These are phyloP conservation scores for Solanum verrucosum DNA, from an alignment of 257 asterid genomes.

Conservation along the genomic window DNA sequence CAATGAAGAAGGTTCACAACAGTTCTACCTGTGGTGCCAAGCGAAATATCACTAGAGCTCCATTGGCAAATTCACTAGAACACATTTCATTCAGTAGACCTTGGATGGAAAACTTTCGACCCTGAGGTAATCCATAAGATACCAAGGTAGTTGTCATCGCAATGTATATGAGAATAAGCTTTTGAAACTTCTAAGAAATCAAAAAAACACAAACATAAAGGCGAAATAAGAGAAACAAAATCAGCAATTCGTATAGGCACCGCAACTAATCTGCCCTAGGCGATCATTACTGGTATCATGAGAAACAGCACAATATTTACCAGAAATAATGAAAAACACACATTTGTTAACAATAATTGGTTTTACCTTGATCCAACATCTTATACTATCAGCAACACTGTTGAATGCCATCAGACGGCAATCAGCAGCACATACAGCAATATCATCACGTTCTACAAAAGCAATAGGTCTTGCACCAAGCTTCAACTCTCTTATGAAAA, in stretches of 20 bases:
- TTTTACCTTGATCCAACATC: slow-evolving; percentile 94
- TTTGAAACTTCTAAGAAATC: neutral
- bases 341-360: slow-evolving; percentile 3
- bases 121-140: slow-evolving; percentile 33
- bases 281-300: neutral
- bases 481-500: slow-evolving; percentile 82
- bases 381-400: slow-evolving; percentile 52
- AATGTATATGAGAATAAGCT: neutral
- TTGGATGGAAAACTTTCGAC: slow-evolving; percentile 76
- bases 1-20: neutral
- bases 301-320: neutral
- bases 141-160: neutral
- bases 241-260: neutral
- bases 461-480: slow-evolving; percentile 71
- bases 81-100: slow-evolving; percentile 76
- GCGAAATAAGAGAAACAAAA: neutral
- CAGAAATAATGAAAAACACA: neutral
- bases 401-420: slow-evolving; percentile 79
- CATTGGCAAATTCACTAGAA: slow-evolving; percentile 53
- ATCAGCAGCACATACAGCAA: slow-evolving; percentile 93
- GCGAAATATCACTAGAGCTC: slow-evolving; percentile 87
- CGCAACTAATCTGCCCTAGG: neutral
- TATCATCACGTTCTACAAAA: slow-evolving; percentile 44
- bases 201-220: neutral
- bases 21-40: slow-evolving; percentile 91